phyloP scores from a whole-genome alignment of 1,284 basidiomycete genomes.

The Sporisorium reilianum region DNA sequence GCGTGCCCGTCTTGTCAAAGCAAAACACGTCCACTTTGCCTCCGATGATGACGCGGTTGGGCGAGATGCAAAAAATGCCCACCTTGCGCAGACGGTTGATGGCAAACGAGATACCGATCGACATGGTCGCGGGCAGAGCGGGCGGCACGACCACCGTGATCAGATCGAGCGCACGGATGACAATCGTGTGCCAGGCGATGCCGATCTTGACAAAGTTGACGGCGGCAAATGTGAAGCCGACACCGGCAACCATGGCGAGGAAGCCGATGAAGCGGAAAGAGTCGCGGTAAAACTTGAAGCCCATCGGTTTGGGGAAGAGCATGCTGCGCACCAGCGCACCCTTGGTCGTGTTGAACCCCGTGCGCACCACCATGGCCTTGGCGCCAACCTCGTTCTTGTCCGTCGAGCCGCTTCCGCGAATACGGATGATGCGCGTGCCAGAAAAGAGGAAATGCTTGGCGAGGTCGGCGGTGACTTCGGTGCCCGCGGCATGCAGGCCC shows the following conservation, averaged over 20 bases:
- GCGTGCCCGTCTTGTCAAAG: slow-evolving; percentile 99
- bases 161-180: slow-evolving; percentile 93
- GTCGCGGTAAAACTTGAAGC: slow-evolving; percentile 92
- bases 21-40: slow-evolving; percentile 98
- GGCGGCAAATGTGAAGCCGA: slow-evolving; percentile 78
- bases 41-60: slow-evolving; percentile 93
- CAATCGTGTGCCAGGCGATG: slow-evolving; percentile 84
- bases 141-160: slow-evolving; percentile 98
- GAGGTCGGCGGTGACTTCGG: slow-evolving; percentile 77
- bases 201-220: slow-evolving; percentile 92
- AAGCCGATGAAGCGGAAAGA: slow-evolving; percentile 96
- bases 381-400: slow-evolving; percentile 72
- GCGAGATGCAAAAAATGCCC: slow-evolving; percentile 96
- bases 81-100: slow-evolving; percentile 87
- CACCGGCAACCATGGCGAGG: slow-evolving; percentile 84
- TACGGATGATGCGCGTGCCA: slow-evolving; percentile 91
- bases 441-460: slow-evolving; percentile 90
- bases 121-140: slow-evolving; percentile 94
- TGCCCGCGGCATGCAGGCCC: slow-evolving; percentile 51
- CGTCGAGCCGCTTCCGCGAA: slow-evolving; percentile 74
- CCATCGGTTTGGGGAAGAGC: slow-evolving; percentile 98
- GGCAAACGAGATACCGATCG: slow-evolving; percentile 97
- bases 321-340: slow-evolving; percentile 95
- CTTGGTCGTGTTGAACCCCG: slow-evolving; percentile 97
- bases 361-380: slow-evolving; percentile 88